Evolutionary conservation across 2,329 filamentous ascomycete genomes (phyloP).

Genomic region (Exophiala sideris): DNA sequence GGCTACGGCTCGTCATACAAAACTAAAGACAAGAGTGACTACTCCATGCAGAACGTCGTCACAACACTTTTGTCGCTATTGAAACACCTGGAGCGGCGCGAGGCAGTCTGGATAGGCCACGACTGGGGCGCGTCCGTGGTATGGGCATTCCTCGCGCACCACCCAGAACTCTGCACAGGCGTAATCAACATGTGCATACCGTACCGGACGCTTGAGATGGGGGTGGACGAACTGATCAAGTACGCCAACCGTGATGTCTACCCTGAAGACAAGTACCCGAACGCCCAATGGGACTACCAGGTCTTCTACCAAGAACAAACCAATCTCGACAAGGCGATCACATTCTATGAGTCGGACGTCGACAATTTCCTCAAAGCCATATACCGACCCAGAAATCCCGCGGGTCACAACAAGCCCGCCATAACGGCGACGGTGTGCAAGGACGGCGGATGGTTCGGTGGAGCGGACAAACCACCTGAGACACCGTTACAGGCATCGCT

Average conservation of each 20-base stretch:
- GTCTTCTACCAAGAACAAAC: slow-evolving; percentile 10
- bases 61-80: slow-evolving; percentile 7
- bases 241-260: slow-evolving; percentile 45
- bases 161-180: slow-evolving; percentile 17
- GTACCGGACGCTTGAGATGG: slow-evolving; percentile 41
- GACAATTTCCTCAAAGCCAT: slow-evolving; percentile 5
- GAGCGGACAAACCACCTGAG: slow-evolving; percentile 7
- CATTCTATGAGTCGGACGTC: slow-evolving; percentile 10
- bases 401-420: slow-evolving; percentile 1
- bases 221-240: slow-evolving; percentile 36
- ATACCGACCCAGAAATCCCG: slow-evolving; percentile 1
- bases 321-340: slow-evolving; percentile 8
- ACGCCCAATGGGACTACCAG: slow-evolving; percentile 21
- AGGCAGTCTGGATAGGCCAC: slow-evolving; percentile 29
- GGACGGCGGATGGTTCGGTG: slow-evolving; percentile 26
- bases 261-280: slow-evolving; percentile 40
- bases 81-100: slow-evolving; percentile 14
- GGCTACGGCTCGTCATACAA: slow-evolving; percentile 34
- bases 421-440: slow-evolving; percentile 23
- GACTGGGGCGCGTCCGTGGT: slow-evolving; percentile 23
- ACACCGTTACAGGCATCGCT: slow-evolving; percentile 6
- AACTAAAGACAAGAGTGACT: slow-evolving; percentile 8
- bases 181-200: slow-evolving; percentile 37
- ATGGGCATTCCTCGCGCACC: slow-evolving; percentile 19
- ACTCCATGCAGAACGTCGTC: slow-evolving; percentile 12